Evolutionary conservation across 805 yeast species (phyloP).

Genomic region (Starmerella floris): DNA sequence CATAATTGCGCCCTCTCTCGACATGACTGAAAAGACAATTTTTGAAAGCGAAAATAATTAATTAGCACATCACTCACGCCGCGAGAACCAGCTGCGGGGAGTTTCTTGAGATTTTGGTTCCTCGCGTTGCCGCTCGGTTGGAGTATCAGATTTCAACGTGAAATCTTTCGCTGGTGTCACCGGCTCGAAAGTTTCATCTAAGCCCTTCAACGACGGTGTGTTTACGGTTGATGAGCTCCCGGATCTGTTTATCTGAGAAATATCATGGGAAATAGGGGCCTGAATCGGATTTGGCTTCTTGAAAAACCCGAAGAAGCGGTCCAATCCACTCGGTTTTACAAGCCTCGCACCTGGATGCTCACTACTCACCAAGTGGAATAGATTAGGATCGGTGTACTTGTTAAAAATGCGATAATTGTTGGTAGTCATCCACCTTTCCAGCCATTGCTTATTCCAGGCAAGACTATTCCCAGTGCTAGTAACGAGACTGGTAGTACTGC

Average conservation of each 20-base stretch:
- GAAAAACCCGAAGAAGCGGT: slow-evolving; percentile 15
- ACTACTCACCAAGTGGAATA: slow-evolving; percentile 5
- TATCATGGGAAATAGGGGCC: too few species aligned
- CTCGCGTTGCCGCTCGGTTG: too few species aligned
- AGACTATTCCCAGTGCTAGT: neutral
- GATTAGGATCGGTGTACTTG: slow-evolving; percentile 36
- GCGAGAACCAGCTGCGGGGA: slow-evolving; percentile 7
- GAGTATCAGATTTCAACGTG: neutral
- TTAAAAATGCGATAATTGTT: slow-evolving; percentile 44
- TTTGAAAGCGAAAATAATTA: slow-evolving; percentile 3
- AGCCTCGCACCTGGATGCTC: slow-evolving; percentile 14
- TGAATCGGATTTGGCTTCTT: neutral
- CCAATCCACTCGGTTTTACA: slow-evolving; percentile 13
- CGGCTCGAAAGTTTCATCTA: neutral
- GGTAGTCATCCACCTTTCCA: slow-evolving; percentile 42
- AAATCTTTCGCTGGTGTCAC: neutral
- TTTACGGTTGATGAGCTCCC: neutral
- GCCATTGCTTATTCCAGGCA: slow-evolving; percentile 36
- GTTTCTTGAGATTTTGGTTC: slow-evolving; percentile 4
- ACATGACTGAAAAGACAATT: too few species aligned
- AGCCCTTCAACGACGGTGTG: slow-evolving; percentile 1
- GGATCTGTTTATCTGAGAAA: too few species aligned
- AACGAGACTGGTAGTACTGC: neutral
- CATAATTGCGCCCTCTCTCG: too few species aligned
- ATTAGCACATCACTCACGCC: too few species aligned